Conservation (phyloP, 1,284 basidiomycete species). For the Ganoderma lingzhi region DNA sequence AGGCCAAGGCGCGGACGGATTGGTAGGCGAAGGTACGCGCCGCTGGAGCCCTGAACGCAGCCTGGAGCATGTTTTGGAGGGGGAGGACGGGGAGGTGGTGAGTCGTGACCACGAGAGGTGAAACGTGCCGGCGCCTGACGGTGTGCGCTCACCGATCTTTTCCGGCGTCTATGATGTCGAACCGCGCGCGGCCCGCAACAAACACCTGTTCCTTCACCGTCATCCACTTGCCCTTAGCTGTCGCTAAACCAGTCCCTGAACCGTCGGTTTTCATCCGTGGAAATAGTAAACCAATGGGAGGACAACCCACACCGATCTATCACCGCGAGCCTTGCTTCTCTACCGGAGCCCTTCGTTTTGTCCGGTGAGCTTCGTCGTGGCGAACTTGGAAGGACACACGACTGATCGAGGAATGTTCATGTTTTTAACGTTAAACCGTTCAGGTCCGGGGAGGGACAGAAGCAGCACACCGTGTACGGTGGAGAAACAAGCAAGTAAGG, state of each 20-base stretch:
- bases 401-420: too few relatives aligned
- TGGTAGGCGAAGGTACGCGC: constrained; percentile 28
- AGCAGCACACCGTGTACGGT: not conserved
- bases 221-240: not conserved
- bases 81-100: constrained; percentile 1
- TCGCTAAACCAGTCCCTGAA: not conserved
- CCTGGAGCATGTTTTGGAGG: constrained; percentile 28
- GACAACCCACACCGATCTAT: not conserved
- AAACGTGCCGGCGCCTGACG: constrained; percentile 17
- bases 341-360: not conserved
- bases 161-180: constrained; percentile 7
- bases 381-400: not conserved
- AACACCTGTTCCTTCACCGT: not conserved
- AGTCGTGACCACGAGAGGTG: constrained; percentile 26
- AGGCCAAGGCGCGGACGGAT: constrained; percentile 37
- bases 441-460: not conserved
- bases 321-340: too few relatives aligned
- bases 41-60: constrained; percentile 28
- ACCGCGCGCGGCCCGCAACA: not conserved
- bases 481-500: not conserved
- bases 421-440: too few relatives aligned
- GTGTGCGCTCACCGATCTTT: constrained; percentile 15
- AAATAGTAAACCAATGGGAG: not conserved
- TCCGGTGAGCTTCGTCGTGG: not conserved
- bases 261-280: not conserved